Evolutionary conservation across 2,329 filamentous ascomycete species (phyloP), one percentile per base, ranked within the genome.

Genomic region (Trichoderma hamatum): DNA sequence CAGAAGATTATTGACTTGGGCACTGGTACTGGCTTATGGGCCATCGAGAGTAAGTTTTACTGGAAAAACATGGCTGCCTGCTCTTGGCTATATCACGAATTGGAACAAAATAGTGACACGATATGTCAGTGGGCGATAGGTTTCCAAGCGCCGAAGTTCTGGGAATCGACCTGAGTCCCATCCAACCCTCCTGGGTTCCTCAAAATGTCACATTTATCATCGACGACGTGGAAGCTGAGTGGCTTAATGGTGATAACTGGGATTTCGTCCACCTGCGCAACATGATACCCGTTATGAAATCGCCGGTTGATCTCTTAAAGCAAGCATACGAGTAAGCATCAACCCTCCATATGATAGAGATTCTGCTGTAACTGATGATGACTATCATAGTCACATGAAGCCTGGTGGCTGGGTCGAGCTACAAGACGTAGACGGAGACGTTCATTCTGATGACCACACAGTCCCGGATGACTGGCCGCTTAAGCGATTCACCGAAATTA

Each of bases 1-100:
- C 75, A 82, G 39, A 82, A 78, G 62, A 82, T 85, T 32, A 74
- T 85, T 16, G 83, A 85, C 51, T 74, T 85, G 10, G 84, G 84
- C 10, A 86, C 84, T 1, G 84, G 84, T 2, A 85, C 81, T 5
- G 82, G 82, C 73, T 71, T 70, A 6, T 85, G 84, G 83, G 83
- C 84, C 1, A 82, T 86, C 43, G 78, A 80, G 59, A 75, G 75
- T 66, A 66, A 32, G 69, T 70, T 54, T 26, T 3, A 32, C 2
- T 43, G 19, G 3, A 43, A 43, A n/a, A 30, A 21, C 3, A 32
- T 55, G 14, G 26, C 11, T 21, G 7, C 19, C 21, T 32, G 49
- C 9, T 10, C 24, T 26, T 5, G 11, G 24, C 26, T 2, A 9
- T 10, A 3, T 46, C 10, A 32, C 26, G 34, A 6, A 16, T 14